phyloP scores from a whole-genome alignment of 176 grass and related monocot species.

The Paspalum vaginatum region DNA sequence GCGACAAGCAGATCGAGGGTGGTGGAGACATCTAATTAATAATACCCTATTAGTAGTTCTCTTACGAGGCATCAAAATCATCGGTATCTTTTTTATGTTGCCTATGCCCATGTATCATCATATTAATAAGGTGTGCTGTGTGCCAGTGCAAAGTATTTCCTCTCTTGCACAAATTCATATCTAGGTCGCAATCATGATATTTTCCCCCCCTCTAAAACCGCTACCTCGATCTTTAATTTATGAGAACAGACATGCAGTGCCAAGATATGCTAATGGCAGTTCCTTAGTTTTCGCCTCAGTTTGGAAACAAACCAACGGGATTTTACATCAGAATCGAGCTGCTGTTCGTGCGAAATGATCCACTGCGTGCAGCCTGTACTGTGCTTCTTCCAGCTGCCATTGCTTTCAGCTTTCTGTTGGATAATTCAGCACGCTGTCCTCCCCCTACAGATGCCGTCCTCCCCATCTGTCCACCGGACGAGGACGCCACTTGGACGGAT shows the following conservation, averaged over 20 bases:
- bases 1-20: conserved; percentile 3
- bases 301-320: neutral
- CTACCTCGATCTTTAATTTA: too few relatives aligned
- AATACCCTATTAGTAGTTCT: conserved; percentile 1
- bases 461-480: conserved; percentile 18
- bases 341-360: too few relatives aligned
- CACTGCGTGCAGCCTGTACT: neutral
- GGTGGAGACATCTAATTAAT: conserved; percentile 20
- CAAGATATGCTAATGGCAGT: too few relatives aligned
- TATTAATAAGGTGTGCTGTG: too few relatives aligned
- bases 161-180: too few relatives aligned
- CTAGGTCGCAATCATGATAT: too few relatives aligned
- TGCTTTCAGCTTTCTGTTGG: neutral
- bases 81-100: neutral
- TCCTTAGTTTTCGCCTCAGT: neutral
- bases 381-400: neutral
- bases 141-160: too few relatives aligned
- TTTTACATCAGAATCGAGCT: neutral
- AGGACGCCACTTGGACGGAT: conserved; percentile 33
- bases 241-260: too few relatives aligned
- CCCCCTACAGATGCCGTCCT: neutral
- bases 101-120: neutral
- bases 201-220: too few relatives aligned
- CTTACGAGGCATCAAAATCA: neutral
- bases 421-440: neutral